A percentile compares a stretch with the other conserved stretches of the same genome.
phyloP scores from a whole-genome alignment of 2,329 filamentous ascomycete species.

The Trichoderma endophyticum region DNA sequence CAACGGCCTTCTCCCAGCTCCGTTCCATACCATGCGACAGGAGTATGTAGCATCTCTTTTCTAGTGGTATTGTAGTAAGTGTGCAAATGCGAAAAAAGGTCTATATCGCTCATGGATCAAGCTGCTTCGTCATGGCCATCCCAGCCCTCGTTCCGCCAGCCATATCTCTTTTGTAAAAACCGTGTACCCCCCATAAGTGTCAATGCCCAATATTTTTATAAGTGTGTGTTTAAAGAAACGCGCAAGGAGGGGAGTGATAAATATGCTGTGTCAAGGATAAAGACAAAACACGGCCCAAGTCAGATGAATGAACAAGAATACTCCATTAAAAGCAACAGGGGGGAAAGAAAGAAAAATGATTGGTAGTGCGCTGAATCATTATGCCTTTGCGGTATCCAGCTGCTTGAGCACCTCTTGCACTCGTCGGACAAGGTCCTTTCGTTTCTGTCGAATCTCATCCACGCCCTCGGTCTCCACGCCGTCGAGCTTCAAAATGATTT shows the following conservation, averaged over 20 bases:
- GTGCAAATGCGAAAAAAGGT: not conserved
- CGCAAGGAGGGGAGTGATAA: not conserved
- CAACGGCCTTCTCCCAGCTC: not conserved
- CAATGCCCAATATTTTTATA: not conserved
- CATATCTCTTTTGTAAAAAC: conserved; percentile 5
- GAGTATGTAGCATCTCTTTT: not conserved
- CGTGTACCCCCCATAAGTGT: not conserved
- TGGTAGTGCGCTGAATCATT: not conserved
- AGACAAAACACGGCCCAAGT: not conserved
- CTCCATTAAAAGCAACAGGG: not conserved
- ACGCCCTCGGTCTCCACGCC: conserved; percentile 71
- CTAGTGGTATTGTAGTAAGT: not conserved
- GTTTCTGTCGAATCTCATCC: conserved; percentile 57
- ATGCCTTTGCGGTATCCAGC: conserved; percentile 51
- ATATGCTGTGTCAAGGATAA: not conserved
- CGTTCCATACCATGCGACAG: not conserved
- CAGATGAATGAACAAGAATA: not conserved
- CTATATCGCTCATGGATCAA: conserved; percentile 13
- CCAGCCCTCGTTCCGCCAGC: not conserved
- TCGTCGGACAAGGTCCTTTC: conserved; percentile 71
- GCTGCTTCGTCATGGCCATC: not conserved
- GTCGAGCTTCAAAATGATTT: conserved; percentile 74
- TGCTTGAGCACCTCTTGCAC: conserved; percentile 64
- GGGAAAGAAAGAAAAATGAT: not conserved
- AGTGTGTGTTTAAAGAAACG: not conserved